phyloP scores from a whole-genome alignment of 495 filamentous ascomycete genomes.

The Annulohypoxylon nitens region DNA sequence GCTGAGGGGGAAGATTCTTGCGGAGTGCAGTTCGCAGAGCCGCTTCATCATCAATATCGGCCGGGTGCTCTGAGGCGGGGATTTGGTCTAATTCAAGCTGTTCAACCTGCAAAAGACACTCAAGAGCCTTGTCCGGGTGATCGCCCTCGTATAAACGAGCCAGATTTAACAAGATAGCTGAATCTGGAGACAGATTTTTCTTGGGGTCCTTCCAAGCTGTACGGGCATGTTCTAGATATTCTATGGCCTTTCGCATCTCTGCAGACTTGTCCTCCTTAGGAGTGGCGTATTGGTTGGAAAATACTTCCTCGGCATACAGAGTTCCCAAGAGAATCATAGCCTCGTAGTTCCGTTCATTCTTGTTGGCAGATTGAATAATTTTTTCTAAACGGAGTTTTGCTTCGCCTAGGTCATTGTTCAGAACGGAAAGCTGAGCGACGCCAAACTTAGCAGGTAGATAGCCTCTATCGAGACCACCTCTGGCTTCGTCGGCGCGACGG shows the following conservation, averaged over 20 bases:
- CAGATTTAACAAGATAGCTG: conserved; percentile 91
- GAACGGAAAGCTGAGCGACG: conserved; percentile 84
- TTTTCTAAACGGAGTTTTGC: conserved; percentile 96
- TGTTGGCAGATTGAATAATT: conserved; percentile 78
- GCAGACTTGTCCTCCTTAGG: conserved; percentile 87
- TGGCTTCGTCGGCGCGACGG: conserved; percentile 85
- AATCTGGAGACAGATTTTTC: conserved; percentile 81
- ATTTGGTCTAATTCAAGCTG: conserved; percentile 84
- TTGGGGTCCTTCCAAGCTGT: conserved; percentile 89
- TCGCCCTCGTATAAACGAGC: conserved; percentile 89
- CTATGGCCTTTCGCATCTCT: conserved; percentile 85
- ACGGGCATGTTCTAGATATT: conserved; percentile 84
- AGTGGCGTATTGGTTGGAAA: conserved; percentile 76
- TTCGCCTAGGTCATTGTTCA: conserved; percentile 85
- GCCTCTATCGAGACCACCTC: conserved; percentile 87
- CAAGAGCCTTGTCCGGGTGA: conserved; percentile 87
- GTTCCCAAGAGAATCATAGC: conserved; percentile 91
- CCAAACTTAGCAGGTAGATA: conserved; percentile 95
- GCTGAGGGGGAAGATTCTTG: conserved; percentile 84
- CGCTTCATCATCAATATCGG: conserved; percentile 72
- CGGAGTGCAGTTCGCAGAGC: conserved; percentile 71
- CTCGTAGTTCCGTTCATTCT: conserved; percentile 78
- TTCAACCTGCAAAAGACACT: conserved; percentile 91
- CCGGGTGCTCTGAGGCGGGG: conserved; percentile 73
- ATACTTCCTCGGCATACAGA: conserved; percentile 93